Base-by-base conservation (phyloP, 2,329 filamentous ascomycete species). In the Colletotrichum brevisporum region DNA sequence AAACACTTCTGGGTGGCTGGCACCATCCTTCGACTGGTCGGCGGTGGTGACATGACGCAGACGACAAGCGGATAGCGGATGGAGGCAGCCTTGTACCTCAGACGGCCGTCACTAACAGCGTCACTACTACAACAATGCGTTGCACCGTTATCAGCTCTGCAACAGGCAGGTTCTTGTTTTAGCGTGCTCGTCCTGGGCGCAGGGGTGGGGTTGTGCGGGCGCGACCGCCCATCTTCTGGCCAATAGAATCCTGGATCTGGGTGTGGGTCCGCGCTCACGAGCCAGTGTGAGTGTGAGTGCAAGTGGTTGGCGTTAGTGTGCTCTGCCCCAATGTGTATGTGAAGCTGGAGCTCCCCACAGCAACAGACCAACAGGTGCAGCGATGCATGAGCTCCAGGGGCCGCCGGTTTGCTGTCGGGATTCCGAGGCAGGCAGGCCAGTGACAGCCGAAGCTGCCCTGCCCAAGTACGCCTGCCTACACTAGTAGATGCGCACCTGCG, bases 151-250 rank as follows among this genome's bases (percentile, higher is more conserved):
- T 43, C 21, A 15, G 16, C 45, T 60, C 66, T 66, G 54, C 66
- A 69, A 66, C 66, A 69, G 66, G 66, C 62, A 69, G 66, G 66
- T 69, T 51, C 62, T 50, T n/a, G 27, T 43, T 54, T 52, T 61
- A 69, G 66, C 62, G 66, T 61, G 21, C 21, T 24, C 21, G 21
- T 24, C 21, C 54, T 16, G 31, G 52, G 55, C 43, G 21, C 21
- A 24, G 21, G 54, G 51, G 48, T 45, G 50, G 55, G 62, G 52
- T 66, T 62, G 60, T 31, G 62, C 45, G 66, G 66, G 21, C 60
- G 60, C 58, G 26, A 63, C 39, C 18, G 16, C 12, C 12, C 15
- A 24, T 31, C 53, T 68, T 65, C 58, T 68, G 48, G 60, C 60
- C 65, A 65, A 68, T 36, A 10, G 31, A 36, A 36, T 8, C 60